Base-by-base conservation (phyloP, 768 basidiomycete genomes). In the Lactarius indigo region DNA sequence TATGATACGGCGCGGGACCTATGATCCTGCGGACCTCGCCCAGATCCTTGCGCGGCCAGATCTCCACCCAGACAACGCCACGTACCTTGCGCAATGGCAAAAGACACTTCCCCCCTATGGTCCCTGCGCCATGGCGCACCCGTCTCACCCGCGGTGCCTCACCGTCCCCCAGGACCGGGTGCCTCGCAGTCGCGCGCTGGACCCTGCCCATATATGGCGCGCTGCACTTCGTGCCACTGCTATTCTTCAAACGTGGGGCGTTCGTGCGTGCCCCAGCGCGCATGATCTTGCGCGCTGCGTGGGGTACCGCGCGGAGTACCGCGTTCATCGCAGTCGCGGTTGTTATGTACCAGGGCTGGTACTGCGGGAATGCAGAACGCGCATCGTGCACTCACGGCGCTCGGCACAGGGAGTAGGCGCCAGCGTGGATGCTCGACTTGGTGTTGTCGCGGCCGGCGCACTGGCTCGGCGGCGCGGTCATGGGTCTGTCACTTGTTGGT, bases 281-380 rank as follows among this genome's bases (percentile, higher is more conserved):
- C 50, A 87, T 95, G 78, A 76, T 94, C 1, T 73, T 86, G 10
- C 84, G 81, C 65, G 87, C 91, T 0, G 79, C 83, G 0, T 76
- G 85, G 74, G 94, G 94, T 9, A 94, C 92, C 28, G 75, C 86
- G 68, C 81, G 95, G 50, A 95, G 92, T 73, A 92, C 90, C 1
- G 87, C 93, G 0, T 98, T 98, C 79, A 76, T 98, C 28, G 92
- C 91, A 2, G 79, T 84, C 18, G 95, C 96, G 68, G 87, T 98
- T 35, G 77, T 87, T 15, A 84, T 92, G 60, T 96, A 88, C 73
- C 94, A 98, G 77, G 74, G 92, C 15, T 80, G 82, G 61, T 86
- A 83, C 76, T 94, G 92, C 76, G 80, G 80, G 82, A 64, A 91
- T 91, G 73, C 81, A 88, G 72, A 78, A 86, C 54, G 70, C 86